phyloP scores from a whole-genome alignment of 345 rosid genomes.

The Erysimum cheiranthoides region DNA sequence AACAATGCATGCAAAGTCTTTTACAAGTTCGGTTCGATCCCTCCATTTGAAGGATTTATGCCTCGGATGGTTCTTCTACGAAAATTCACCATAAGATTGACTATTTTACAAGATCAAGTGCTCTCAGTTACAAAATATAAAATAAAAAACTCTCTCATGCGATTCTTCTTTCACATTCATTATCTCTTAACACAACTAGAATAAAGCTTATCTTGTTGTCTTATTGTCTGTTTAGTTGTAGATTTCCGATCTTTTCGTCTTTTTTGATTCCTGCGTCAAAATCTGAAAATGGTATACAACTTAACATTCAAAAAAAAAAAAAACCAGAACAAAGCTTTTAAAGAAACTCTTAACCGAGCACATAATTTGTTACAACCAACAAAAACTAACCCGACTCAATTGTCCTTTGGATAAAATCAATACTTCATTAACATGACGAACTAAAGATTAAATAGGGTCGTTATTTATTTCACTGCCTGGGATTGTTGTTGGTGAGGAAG shows the following conservation, averaged over 20 bases:
- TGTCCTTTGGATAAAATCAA: not conserved
- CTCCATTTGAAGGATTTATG: not conserved
- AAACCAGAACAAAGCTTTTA: not conserved
- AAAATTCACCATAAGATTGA: not conserved
- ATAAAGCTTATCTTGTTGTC: not conserved
- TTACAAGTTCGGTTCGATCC: not conserved
- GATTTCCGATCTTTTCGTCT: too few relatives aligned
- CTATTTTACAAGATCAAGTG: slow-evolving; percentile 2
- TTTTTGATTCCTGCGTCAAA: too few relatives aligned
- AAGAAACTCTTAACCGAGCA: not conserved
- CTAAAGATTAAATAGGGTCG: not conserved
- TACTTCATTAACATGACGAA: not conserved
- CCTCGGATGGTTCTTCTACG: not conserved
- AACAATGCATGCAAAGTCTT: not conserved
- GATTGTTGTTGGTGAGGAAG: slow-evolving; percentile 24
- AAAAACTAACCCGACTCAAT: not conserved
- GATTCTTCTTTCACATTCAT: not conserved
- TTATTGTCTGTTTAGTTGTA: too few relatives aligned
- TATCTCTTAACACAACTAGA: not conserved
- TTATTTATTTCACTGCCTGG: slow-evolving; percentile 12
- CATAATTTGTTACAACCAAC: not conserved
- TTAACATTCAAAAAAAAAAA: too few relatives aligned
- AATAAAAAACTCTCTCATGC: not conserved
- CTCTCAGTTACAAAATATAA: not conserved
- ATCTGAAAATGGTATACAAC: too few relatives aligned